These are phyloP conservation scores for Canna indica DNA, from an alignment of 176 grass and related monocot species.

Conservation along the genomic window DNA sequence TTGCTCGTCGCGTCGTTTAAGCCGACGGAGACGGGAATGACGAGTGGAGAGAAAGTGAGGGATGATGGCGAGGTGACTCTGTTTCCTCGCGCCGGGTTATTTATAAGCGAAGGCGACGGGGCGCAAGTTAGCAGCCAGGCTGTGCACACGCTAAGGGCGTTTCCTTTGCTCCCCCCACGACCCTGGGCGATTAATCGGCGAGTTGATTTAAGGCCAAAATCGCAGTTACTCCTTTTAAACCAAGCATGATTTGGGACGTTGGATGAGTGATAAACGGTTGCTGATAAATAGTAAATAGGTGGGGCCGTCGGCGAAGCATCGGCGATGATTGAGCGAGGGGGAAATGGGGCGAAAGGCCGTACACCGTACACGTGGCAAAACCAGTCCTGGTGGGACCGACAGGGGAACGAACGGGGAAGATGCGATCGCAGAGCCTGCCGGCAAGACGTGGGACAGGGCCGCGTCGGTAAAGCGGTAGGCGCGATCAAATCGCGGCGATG, in stretches of 20 bases:
- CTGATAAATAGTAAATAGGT: no score
- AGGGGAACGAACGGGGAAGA: not conserved
- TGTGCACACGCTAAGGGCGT: not conserved
- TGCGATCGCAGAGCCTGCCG: not conserved
- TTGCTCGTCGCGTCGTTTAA: not conserved
- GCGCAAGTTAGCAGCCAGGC: not conserved
- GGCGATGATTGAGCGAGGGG: not conserved
- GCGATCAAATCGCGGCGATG: not conserved
- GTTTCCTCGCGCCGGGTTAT: not conserved
- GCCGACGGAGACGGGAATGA: not conserved
- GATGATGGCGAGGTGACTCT: not conserved
- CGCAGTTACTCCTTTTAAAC: no score
- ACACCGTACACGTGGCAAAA: not conserved
- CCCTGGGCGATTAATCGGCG: not conserved
- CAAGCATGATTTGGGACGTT: no score
- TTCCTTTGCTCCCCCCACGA: not conserved
- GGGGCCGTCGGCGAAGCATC: no score
- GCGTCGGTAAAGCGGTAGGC: not conserved
- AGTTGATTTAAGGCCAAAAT: no score
- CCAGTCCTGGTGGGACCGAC: not conserved
- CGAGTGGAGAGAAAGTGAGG: no score
- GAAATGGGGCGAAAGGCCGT: not conserved
- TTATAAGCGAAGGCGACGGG: not conserved
- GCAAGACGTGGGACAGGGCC: not conserved
- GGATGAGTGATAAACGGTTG: not conserved